A percentile compares a stretch with the other conserved stretches of the same genome.
Conservation (phyloP, 305 asterid species). For the Ajuga reptans region DNA sequence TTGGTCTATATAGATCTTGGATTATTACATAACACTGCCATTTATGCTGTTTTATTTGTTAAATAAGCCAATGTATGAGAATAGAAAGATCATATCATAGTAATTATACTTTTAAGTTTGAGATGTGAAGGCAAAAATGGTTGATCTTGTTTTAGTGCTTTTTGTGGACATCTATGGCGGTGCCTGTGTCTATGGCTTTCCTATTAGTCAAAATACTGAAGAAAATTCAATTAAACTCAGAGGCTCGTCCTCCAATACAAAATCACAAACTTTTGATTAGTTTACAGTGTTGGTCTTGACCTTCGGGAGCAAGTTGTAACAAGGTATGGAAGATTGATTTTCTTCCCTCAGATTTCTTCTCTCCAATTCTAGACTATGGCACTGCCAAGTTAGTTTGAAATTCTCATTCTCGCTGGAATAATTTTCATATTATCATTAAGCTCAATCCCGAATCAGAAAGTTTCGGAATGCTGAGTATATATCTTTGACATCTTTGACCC, state of each 20-base stretch:
- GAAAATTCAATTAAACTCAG: background rate
- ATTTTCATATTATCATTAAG: background rate
- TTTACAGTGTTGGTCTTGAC: conserved; percentile 1
- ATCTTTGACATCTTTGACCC: background rate
- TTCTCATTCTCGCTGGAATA: background rate
- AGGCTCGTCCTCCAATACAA: background rate
- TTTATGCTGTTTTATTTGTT: background rate
- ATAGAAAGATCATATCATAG: background rate
- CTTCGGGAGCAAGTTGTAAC: background rate
- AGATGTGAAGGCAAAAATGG: background rate
- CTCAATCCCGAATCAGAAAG: background rate
- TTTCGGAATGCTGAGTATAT: background rate
- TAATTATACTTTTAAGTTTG: background rate
- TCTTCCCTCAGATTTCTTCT: too few relatives aligned
- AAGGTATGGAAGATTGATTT: background rate
- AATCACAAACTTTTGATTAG: background rate
- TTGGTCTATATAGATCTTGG: background rate
- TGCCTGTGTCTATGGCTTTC: background rate
- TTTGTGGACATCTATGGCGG: background rate
- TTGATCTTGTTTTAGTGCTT: background rate
- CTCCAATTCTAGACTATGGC: background rate
- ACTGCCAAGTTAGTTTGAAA: background rate
- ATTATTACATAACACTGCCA: background rate
- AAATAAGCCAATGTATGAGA: background rate
- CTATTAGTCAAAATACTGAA: background rate